Evolutionary conservation across 2,329 filamentous ascomycete species (phyloP), one percentile per base, ranked within the genome.

Genomic region (Sporothrix phasma): DNA sequence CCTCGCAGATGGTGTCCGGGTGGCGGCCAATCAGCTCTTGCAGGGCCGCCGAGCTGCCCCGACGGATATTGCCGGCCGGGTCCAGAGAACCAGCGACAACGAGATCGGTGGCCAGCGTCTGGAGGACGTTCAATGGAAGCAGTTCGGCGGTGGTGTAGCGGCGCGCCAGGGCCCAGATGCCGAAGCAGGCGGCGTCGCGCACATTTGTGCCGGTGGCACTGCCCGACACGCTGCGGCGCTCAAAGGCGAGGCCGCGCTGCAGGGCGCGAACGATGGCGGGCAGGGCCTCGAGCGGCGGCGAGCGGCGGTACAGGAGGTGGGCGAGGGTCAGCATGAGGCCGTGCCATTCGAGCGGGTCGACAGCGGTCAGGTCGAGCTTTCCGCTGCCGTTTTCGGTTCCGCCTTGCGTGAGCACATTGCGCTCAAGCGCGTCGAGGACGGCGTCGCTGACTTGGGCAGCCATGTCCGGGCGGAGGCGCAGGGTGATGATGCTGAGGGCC

Each of bases 11-110:
- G 0, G 84, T 92, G 70, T 97, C 88, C 0, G 94, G 93, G 75
- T 99, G 93, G 10, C 94, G 86, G 11, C 94, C 94, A 65, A 97
- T 88, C 15, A 99, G 81, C 73, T 99, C 94, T 72, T 99, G 94
- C 43, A 99, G 77, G 2, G 94, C 94, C 49, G 94, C 94, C 29
- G 94, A 97, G 34, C 93, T 88, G 3, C 93, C 94, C 68, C 94
- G 85, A 61, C 94, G 84, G 69, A 99, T 96, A 69, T 99, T 99
- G 3, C 94, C 94, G 11, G 90, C 88, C 1, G 93, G 88, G 72
- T 99, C 94, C 6, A 97, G 80, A 67, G 88, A 94, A 5, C 90
- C 92, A 1, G 90, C 85, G 13, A 89, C 84, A 0, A 96, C 84
- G 15, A 99, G 80, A 70, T 96, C 88, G 0, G 87, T 88, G 0